These are phyloP conservation scores for Ophiocordyceps sinensis DNA, from an alignment of 2,329 filamentous ascomycete genomes.

Conservation along the genomic window DNA sequence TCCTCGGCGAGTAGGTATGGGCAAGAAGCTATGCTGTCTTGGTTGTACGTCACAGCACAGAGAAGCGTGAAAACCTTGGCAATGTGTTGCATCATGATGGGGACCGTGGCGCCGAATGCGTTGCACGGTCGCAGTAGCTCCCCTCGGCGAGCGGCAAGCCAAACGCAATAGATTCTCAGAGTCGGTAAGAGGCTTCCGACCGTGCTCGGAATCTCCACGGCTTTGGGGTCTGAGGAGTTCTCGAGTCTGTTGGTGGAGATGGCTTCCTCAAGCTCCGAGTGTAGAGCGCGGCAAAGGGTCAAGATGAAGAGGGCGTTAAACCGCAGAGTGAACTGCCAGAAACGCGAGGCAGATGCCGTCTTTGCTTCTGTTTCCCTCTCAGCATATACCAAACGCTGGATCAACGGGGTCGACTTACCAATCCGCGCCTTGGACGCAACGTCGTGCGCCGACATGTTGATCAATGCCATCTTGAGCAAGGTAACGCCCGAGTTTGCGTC, in stretches of 20 bases:
- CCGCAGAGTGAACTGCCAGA: slow-evolving; percentile 52
- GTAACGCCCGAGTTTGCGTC: slow-evolving; percentile 48
- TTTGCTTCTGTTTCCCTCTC: slow-evolving; percentile 26
- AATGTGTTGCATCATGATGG: slow-evolving; percentile 30
- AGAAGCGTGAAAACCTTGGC: slow-evolving; percentile 33
- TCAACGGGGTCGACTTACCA: slow-evolving; percentile 13
- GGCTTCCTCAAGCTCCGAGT: slow-evolving; percentile 45
- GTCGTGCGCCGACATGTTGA: slow-evolving; percentile 76
- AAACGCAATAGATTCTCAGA: slow-evolving; percentile 37
- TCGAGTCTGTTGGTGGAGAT: slow-evolving; percentile 6
- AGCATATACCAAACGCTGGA: neutral
- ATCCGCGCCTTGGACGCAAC: slow-evolving; percentile 33
- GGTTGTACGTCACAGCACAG: slow-evolving; percentile 26
- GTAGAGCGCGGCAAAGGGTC: slow-evolving; percentile 53
- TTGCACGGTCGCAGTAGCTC: slow-evolving; percentile 31
- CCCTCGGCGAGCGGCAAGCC: slow-evolving; percentile 31
- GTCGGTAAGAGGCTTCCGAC: slow-evolving; percentile 33
- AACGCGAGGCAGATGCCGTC: slow-evolving; percentile 27
- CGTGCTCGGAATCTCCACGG: slow-evolving; percentile 17
- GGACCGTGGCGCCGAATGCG: slow-evolving; percentile 28
- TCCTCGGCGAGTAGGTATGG: slow-evolving; percentile 40
- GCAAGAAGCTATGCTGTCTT: slow-evolving; percentile 21
- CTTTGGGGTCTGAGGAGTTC: slow-evolving; percentile 9
- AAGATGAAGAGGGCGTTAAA: slow-evolving; percentile 70
- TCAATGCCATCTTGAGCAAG: slow-evolving; percentile 65